phyloP scores from a whole-genome alignment of 192 early-diverging fungal genomes.

The Backusella psychrophila region DNA sequence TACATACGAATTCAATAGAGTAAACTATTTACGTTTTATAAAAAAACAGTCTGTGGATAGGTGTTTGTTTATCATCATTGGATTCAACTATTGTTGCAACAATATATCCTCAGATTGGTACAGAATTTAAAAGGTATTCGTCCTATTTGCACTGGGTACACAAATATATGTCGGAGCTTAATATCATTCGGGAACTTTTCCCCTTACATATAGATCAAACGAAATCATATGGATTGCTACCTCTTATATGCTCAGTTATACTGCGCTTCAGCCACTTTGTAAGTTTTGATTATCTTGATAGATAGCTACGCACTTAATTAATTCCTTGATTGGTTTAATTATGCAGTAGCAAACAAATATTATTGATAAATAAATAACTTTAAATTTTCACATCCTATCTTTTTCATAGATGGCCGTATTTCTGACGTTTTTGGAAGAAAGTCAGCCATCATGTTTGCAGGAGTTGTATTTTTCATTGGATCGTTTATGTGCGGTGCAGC shows the following conservation, averaged over 20 bases:
- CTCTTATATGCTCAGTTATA: conserved; percentile 68
- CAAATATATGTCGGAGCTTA: not conserved
- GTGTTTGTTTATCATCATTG: conserved; percentile 29
- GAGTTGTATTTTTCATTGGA: conserved; percentile 64
- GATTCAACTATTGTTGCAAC: conserved; percentile 36
- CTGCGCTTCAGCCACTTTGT: conserved; percentile 77
- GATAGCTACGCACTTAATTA: not conserved
- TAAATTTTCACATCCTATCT: not conserved
- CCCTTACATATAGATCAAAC: conserved; percentile 21
- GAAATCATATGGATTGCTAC: conserved; percentile 83
- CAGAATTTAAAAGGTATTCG: conserved; percentile 31
- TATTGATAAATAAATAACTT: not conserved
- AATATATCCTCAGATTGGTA: conserved; percentile 33
- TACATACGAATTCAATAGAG: not conserved
- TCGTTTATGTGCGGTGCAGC: conserved; percentile 67
- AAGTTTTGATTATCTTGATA: conserved; percentile 14
- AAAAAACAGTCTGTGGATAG: conserved; percentile 26
- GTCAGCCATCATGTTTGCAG: conserved; percentile 54
- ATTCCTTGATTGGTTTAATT: not conserved
- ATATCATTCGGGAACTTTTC: conserved; percentile 21
- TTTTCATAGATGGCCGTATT: conserved; percentile 42
- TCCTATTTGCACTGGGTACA: not conserved
- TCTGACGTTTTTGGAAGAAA: conserved; percentile 86
- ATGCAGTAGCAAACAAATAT: not conserved
- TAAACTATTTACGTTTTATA: not conserved